Evolutionary conservation across 108 stramenopile genomes (phyloP).

Genomic region (Cylindrotheca fusiformis): DNA sequence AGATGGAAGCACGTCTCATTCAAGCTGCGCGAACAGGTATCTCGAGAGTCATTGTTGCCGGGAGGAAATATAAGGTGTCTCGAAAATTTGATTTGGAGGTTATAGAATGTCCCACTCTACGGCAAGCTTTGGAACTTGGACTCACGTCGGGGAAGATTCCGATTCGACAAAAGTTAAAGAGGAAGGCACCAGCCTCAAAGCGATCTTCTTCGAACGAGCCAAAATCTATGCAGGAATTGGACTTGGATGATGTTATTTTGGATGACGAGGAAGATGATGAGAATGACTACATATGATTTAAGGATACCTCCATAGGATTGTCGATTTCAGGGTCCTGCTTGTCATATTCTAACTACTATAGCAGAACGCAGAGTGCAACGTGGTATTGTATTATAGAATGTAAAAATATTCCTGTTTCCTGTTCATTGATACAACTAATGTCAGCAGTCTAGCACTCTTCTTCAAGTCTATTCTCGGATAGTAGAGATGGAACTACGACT

Average conservation of each 20-base stretch:
- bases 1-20: constrained; percentile 65
- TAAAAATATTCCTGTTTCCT: no score
- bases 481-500: no score
- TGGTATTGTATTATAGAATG: no score
- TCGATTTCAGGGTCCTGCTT: no score
- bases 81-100: constrained; percentile 29
- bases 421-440: no score
- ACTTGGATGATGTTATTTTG: constrained; percentile 5
- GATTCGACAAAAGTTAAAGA: neutral
- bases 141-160: constrained; percentile 9
- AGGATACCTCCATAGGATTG: no score
- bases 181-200: neutral
- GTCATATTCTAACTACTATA: no score
- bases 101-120: constrained; percentile 61
- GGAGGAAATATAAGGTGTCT: constrained; percentile 3
- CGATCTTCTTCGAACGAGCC: neutral
- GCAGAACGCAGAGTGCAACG: no score
- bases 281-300: constrained; percentile 2
- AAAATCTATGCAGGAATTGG: constrained; percentile 3
- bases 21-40: constrained; percentile 86
- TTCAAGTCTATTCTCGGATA: no score
- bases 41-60: constrained; percentile 56
- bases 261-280: constrained; percentile 12
- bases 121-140: constrained; percentile 48
- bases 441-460: no score